Base-by-base conservation (phyloP, 2,329 filamentous ascomycete genomes). In the Aspergillus pseudoterreus region DNA sequence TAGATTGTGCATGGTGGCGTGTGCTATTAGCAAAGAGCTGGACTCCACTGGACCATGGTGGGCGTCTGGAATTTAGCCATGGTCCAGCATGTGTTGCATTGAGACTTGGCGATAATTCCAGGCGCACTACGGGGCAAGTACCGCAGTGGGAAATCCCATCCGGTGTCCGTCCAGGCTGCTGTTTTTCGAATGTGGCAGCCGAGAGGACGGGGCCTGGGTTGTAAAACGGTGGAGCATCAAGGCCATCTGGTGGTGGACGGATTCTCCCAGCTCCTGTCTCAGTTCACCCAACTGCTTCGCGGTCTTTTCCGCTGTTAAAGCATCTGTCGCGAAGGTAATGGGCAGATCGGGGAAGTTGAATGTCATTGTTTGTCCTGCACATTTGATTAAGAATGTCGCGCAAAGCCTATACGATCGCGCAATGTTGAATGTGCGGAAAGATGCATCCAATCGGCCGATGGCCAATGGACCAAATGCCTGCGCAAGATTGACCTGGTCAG, bases 391-490 rank as follows among this genome's bases (percentile, higher is more conserved):
- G 21, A 54, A 47, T 9, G 38, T 47, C 3, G 41, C 53, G 3
- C 17, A 44, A 12, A 57, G 19, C 39, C 36, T 22, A 38, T 55
- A 57, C 4, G 43, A 36, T 10, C 55, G 15, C 24, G 32, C 43
- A 2, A 55, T 43, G 21, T 53, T 57, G 33, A 57, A 57, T 8
- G 53, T 57, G 42, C 30, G 41, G 21, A 57, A 53, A 2, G 53
- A 53, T 9, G 53, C 47, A 8, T 55, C 53, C 38, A 50, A 44
- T 4, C 47, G 22, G 10, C 46, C 39, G 38, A 55, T 46, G 6
- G 44, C 24, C 11, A 57, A 27, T 15, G 49, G 53, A 1, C 55
- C 50, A 27, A 55, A 55, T 2, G 32, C 14, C 30, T 55, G 36
- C 9, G 21, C 30, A 6, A 57, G n/a, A n/a, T 55, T 50, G 14